Percentiles rank a stretch among this genome's conserved stretches.
These are phyloP conservation scores for Aspergillus cristatus DNA, from an alignment of 495 filamentous ascomycete species.

Conservation along the genomic window DNA sequence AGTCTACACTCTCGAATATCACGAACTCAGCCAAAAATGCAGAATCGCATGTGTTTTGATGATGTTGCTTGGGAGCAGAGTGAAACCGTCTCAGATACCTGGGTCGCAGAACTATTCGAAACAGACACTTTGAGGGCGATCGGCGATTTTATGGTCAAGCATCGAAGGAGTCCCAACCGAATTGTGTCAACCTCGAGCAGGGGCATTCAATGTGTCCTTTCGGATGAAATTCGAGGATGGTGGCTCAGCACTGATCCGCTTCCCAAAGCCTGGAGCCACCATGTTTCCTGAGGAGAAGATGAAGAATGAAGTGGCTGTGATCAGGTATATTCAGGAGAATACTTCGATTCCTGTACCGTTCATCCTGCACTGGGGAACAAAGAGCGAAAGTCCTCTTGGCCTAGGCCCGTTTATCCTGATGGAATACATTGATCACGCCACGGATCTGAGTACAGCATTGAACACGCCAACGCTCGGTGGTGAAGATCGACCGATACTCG, in stretches of 20 bases:
- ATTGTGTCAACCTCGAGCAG: conserved; percentile 9
- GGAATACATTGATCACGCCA: conserved; percentile 31
- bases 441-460: conserved; percentile 21
- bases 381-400: conserved; percentile 16
- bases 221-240: conserved; percentile 13
- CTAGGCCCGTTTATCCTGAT: conserved; percentile 41
- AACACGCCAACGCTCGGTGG: conserved; percentile 11
- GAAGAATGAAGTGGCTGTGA: conserved; percentile 28
- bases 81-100: conserved; percentile 11
- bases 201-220: conserved; percentile 19
- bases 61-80: conserved; percentile 22
- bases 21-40: conserved; percentile 4
- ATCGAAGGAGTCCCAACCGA: conserved; percentile 7
- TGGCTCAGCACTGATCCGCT: conserved; percentile 12
- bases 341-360: conserved; percentile 28
- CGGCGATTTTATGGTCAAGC: conserved; percentile 13
- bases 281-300: conserved; percentile 29
- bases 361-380: conserved; percentile 26
- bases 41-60: conserved; percentile 13
- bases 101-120: conserved; percentile 9
- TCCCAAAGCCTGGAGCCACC: conserved; percentile 11
- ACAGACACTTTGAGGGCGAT: conserved; percentile 13
- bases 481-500: conserved; percentile 12
- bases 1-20: too few relatives aligned
- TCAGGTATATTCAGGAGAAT: conserved; percentile 22